Evolutionary conservation across 1,139 yeast genomes (phyloP), one percentile per base, ranked within the genome.

Genomic region (Pneumocystis murina): DNA sequence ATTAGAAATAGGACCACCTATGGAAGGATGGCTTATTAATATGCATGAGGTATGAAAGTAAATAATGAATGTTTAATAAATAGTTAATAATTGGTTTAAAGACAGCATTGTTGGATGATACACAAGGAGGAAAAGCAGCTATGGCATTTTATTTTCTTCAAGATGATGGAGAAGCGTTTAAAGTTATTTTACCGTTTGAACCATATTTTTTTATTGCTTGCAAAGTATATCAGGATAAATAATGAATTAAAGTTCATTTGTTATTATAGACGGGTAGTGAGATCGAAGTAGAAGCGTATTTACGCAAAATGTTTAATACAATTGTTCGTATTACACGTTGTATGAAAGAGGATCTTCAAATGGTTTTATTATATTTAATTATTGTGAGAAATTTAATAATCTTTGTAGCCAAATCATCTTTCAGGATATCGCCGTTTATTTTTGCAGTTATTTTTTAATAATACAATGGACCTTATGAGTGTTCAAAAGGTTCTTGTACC

Each of bases 121-220:
- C 16, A 7, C 64, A 72, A 20, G 77, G 83, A 2, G 95, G 94
- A 10, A 78, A 82, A 61, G 82, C 97, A 0, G 98, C 92, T 3
- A 97, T 92, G 3, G 97, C 92, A 71, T 90, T 87, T 74, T 94
- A 94, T 73, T 94, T 94, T 69, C 76, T 94, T n/a, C 97, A 92
- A 72, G 96, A 89, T 71, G 97, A 91, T 75, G 99, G 99, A 59
- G 98, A 97, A 2, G 84, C 88, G 54, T 94, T 94, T 77, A 92
- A 91, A 72, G 85, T 91, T 2, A 86, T 96, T 0, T 75, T 87
- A 24, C 85, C 82, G 66, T 88, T 82, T 72, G 92, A 89, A 71
- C 98, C 99, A 0, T 94, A 94, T 73, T 87, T 94, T 72, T 82
- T 86, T 64, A 76, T 94, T n/a, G 80, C 84, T 8, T 83, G 90